These are phyloP conservation scores for Aspergillus neotritici DNA, from an alignment of 2,329 filamentous ascomycete species.

Conservation along the genomic window DNA sequence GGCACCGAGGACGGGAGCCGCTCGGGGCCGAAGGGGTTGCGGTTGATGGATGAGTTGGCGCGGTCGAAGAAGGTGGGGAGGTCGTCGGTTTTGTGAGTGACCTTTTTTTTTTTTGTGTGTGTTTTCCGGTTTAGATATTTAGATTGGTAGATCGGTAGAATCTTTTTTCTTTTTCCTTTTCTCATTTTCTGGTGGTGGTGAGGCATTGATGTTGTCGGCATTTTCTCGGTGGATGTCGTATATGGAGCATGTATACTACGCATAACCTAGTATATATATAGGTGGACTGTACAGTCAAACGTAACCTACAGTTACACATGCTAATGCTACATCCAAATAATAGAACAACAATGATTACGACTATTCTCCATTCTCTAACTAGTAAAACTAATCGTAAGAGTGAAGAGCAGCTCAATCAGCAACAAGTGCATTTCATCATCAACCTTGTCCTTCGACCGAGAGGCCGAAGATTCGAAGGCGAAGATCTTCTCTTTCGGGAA, in stretches of 20 bases:
- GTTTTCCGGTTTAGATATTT: background rate
- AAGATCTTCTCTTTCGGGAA: background rate
- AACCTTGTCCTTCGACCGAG: conserved; percentile 2
- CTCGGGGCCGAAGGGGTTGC: conserved; percentile 30
- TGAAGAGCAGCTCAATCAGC: too few species aligned
- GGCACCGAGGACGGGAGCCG: conserved; percentile 36
- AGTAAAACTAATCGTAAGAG: too few species aligned
- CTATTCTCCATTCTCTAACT: too few species aligned
- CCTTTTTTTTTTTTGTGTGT: background rate
- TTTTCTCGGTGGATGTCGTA: too few species aligned
- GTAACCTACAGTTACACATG: too few species aligned
- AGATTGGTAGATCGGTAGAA: conserved; percentile 1
- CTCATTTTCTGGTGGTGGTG: conserved; percentile 7
- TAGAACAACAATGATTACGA: too few species aligned
- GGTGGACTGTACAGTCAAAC: too few species aligned
- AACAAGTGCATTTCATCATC: background rate
- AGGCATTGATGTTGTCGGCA: too few species aligned
- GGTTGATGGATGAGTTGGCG: conserved; percentile 36
- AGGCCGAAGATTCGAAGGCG: background rate
- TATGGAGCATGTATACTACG: too few species aligned
- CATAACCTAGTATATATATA: too few species aligned
- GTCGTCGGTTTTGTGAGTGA: conserved; percentile 19
- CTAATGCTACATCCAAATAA: too few species aligned
- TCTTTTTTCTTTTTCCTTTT: conserved; percentile 1
- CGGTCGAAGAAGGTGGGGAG: conserved; percentile 23